A percentile compares a stretch with the other conserved stretches of the same genome.
These are phyloP conservation scores for Phytopythium mirpurense DNA, from an alignment of 352 stramenopile species.

Conservation along the genomic window DNA sequence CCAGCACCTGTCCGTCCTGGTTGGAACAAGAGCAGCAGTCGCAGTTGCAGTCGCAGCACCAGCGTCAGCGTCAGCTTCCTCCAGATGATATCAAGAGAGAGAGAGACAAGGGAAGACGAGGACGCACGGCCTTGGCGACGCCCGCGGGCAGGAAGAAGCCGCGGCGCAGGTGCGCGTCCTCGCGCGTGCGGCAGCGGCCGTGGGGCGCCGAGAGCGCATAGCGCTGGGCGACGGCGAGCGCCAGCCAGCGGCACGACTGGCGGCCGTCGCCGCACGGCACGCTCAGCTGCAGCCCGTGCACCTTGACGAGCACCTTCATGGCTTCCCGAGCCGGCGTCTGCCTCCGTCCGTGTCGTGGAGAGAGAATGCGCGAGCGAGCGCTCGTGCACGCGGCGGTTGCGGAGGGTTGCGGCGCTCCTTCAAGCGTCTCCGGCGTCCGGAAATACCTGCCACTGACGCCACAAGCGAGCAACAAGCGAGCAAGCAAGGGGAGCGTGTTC, in stretches of 20 bases:
- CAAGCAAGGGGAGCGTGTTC: neutral
- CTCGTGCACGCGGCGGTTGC: neutral
- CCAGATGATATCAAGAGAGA: too few species aligned
- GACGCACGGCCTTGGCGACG: constrained; percentile 31
- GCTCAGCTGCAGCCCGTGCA: constrained; percentile 62
- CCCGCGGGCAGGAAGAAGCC: constrained; percentile 75
- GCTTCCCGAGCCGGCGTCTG: neutral
- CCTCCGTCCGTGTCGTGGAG: too few species aligned
- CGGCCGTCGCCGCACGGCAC: constrained; percentile 74
- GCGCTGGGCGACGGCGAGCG: constrained; percentile 66
- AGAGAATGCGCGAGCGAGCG: too few species aligned
- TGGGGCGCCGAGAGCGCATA: constrained; percentile 65
- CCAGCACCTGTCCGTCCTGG: constrained; percentile 34
- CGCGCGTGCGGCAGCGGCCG: constrained; percentile 62
- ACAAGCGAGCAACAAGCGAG: neutral
- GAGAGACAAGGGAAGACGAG: too few species aligned
- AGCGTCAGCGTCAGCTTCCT: too few species aligned
- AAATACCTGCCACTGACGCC: neutral
- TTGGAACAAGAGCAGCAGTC: too few species aligned
- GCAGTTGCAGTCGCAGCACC: too few species aligned
- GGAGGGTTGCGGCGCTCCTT: too few species aligned
- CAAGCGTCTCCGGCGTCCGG: too few species aligned
- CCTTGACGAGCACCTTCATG: constrained; percentile 66
- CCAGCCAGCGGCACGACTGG: constrained; percentile 84
- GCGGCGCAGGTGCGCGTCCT: constrained; percentile 67